Conservation (phyloP, 2,329 filamentous ascomycete genomes). For the Apiospora aurea region DNA sequence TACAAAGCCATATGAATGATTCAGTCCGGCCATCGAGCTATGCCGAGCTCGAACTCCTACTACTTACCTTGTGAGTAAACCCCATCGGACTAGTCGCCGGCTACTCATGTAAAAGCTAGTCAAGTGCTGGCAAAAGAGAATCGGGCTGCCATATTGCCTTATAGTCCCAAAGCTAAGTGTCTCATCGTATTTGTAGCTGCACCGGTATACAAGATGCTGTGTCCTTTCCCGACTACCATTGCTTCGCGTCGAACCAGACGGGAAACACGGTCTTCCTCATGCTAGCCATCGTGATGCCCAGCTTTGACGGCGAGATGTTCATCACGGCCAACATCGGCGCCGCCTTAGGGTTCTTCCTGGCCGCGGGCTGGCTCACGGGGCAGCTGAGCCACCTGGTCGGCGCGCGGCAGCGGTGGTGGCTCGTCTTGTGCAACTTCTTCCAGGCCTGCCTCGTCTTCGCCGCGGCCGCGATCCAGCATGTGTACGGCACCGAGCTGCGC, state of each 20-base stretch:
- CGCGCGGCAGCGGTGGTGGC: slow-evolving; percentile 58
- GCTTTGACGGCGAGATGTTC: slow-evolving; percentile 56
- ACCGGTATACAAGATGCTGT: slow-evolving; percentile 65
- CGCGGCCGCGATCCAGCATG: slow-evolving; percentile 57
- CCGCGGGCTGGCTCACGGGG: slow-evolving; percentile 61
- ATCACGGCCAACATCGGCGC: slow-evolving; percentile 60
- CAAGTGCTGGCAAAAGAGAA: not conserved
- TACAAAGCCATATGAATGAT: slow-evolving; percentile 39
- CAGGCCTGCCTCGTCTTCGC: slow-evolving; percentile 62
- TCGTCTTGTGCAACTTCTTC: slow-evolving; percentile 60
- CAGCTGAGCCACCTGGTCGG: slow-evolving; percentile 63
- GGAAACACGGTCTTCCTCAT: slow-evolving; percentile 69
- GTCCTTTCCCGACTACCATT: slow-evolving; percentile 67
- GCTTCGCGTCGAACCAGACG: slow-evolving; percentile 70
- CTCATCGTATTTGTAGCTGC: slow-evolving; percentile 38
- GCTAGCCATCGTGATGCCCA: slow-evolving; percentile 57
- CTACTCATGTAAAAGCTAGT: not conserved
- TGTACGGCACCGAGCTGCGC: slow-evolving; percentile 44
- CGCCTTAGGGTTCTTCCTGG: slow-evolving; percentile 62
- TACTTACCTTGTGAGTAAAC: slow-evolving; percentile 52
- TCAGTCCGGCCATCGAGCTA: slow-evolving; percentile 48
- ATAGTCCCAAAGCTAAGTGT: slow-evolving; percentile 5
- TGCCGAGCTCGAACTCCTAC: slow-evolving; percentile 53
- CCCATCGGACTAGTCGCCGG: not conserved
- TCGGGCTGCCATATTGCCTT: not conserved